Base-by-base conservation (phyloP, 1,284 basidiomycete species). In the Neonothopanus nambi region DNA sequence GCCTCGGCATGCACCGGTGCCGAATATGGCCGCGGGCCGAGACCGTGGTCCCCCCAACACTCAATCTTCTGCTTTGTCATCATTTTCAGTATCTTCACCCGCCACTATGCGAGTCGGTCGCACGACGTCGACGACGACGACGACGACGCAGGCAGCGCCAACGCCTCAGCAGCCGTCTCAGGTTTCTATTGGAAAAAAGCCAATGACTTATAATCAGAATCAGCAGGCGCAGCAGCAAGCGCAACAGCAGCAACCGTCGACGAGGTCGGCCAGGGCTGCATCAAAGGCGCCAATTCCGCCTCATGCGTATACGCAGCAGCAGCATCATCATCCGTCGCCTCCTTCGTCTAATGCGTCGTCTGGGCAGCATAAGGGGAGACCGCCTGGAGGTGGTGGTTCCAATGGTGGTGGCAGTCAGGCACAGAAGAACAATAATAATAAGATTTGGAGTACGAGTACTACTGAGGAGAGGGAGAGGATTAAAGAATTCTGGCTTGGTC, bases 381-480 rank as follows among this genome's bases (percentile, higher is more conserved):
- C 23, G 43, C 43, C 43, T n/a, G 43, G 43, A 17, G 20, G 15
- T 15, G 18, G 24, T n/a, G 43, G 43, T 15, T 18, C 43, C 13
- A 45, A 30, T 45, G 24, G 24, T 18, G 13, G 13, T 36, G n/a
- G 23, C 17, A 28, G 18, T 43, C 41, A 24, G 41, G 2, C 41
- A 23, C 41, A 43, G 41, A 24, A 20, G 73, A 77, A 58, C 74
- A 81, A 70, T 63, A 77, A 74, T 63, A 82, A 73, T 70, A 88
- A 91, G 81, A 89, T 94, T 64, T 94, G 94, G 89, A 92, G 87
- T 65, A 95, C 92, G 57, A 92, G 85, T 67, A 89, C 90, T 41
- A 84, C 82, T 9, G 92, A 97, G 70, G 96, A 99, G 73, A 84
- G 97, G 24, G 95, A 98, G 69, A 85, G 92, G 61, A 98, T 99